Base-by-base conservation (phyloP, 2,329 filamentous ascomycete genomes). In the Aspergillus luchuensis region DNA sequence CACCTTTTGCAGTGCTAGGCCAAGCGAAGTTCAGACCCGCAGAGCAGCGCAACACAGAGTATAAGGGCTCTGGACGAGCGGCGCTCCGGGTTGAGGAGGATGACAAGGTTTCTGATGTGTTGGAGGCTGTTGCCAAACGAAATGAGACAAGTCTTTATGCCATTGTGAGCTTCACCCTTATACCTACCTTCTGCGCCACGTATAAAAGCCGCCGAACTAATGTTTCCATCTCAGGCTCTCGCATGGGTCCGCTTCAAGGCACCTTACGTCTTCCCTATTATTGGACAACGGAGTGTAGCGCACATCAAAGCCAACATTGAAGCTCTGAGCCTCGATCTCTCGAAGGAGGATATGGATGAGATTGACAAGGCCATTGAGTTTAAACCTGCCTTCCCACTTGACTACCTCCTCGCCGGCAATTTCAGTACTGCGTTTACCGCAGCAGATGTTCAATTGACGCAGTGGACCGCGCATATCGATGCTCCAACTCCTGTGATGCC, bases 241-340 rank as follows among this genome's bases (percentile, higher is more conserved):
- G 82, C 83, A 7, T 86, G 85, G 62, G 78, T 85, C 11, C 75
- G 80, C 69, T 74, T 77, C 63, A 86, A 86, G 75, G 74, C 81
- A 0, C 78, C 79, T 0, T 78, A 85, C 61, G 83, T 86, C 19
- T 81, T 83, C 62, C 84, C 84, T 0, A 80, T 86, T 50, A 68
- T 86, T 10, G 84, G 84, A 2, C 81, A 81, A 0, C 73, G 82
- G 11, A 85, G 81, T 66, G 67, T 83, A 28, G 81, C 84, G 65
- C 83, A 86, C 58, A 67, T 86, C 8, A 68, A 79, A 58, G 78
- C 79, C 15, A 88, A 87, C 67, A 85, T 89, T 60, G 77, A 83
- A 67, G 85, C 84, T 0, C 67, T 89, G 58, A 77, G 70, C 4
- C 69, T 88, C 36, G 67, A 74, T 19, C 73, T 89, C 57, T 81